Conservation (phyloP, 345 rosid species). For the Lumnitzera littorea region DNA sequence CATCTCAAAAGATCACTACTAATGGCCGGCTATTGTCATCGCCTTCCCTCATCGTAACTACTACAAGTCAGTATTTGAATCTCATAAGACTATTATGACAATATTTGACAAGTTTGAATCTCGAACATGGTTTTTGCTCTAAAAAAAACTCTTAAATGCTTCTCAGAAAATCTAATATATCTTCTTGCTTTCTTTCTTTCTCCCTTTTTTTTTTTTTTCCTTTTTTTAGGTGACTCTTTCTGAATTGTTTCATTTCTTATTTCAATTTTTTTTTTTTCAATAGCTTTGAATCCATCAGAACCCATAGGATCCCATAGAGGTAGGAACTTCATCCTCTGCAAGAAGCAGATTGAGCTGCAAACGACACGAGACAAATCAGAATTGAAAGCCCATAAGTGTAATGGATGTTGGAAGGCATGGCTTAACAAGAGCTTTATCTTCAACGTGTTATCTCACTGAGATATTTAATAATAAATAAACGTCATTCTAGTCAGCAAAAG, state of each 20-base stretch:
- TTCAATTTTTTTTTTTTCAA: background rate
- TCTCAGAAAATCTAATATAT: too few relatives aligned
- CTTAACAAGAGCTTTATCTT: slow-evolving; percentile 52
- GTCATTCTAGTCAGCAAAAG: background rate
- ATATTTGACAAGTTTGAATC: too few relatives aligned
- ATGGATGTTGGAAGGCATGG: slow-evolving; percentile 71
- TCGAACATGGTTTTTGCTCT: too few relatives aligned
- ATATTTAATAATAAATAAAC: background rate
- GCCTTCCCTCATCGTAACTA: too few relatives aligned
- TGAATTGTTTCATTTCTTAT: background rate
- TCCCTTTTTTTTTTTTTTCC: too few relatives aligned
- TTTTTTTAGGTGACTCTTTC: background rate
- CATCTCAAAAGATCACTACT: too few relatives aligned
- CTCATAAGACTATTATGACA: too few relatives aligned
- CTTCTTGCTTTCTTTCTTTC: too few relatives aligned
- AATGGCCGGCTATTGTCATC: too few relatives aligned
- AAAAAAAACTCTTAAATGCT: too few relatives aligned
- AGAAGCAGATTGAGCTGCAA: slow-evolving; percentile 45
- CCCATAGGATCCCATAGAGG: slow-evolving; percentile 51
- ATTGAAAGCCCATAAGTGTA: slow-evolving; percentile 28
- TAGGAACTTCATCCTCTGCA: slow-evolving; percentile 73
- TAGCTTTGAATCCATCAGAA: slow-evolving; percentile 58
- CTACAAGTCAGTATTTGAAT: too few relatives aligned
- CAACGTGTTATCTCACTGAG: slow-evolving; percentile 36
- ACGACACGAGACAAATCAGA: slow-evolving; percentile 26